phyloP scores from a whole-genome alignment of 2,329 filamentous ascomycete species.

The Penicillium expansum region DNA sequence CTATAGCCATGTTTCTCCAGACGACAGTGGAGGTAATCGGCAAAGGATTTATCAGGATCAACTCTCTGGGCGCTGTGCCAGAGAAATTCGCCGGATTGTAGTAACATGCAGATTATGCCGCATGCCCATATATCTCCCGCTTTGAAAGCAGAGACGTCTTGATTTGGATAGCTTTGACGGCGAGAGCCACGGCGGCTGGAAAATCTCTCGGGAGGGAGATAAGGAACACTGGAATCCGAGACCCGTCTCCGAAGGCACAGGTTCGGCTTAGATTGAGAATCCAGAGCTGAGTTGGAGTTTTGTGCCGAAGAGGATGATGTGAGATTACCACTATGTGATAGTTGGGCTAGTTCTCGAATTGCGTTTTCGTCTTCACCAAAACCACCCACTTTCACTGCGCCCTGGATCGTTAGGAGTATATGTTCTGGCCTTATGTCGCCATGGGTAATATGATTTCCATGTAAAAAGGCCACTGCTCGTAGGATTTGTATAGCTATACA shows the following conservation, averaged over 20 bases:
- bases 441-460: background rate
- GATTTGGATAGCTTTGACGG: background rate
- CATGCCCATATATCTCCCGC: conserved; percentile 6
- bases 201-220: conserved; percentile 8
- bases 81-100: background rate
- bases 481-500: conserved; percentile 3
- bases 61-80: conserved; percentile 1
- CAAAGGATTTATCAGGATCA: background rate
- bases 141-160: background rate
- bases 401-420: conserved; percentile 2
- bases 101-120: conserved; percentile 5
- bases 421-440: conserved; percentile 6
- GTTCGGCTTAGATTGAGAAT: background rate
- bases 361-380: conserved; percentile 11
- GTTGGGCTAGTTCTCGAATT: background rate
- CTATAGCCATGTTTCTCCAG: background rate
- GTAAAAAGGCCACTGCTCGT: conserved; percentile 1
- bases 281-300: background rate
- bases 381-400: conserved; percentile 7
- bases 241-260: background rate
- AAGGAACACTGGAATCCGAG: conserved; percentile 1
- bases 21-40: conserved; percentile 2
- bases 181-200: background rate
- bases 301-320: background rate
- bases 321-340: background rate